Conservation (phyloP, 192 early-diverging fungal genomes). For the Coemansia sp. region DNA sequence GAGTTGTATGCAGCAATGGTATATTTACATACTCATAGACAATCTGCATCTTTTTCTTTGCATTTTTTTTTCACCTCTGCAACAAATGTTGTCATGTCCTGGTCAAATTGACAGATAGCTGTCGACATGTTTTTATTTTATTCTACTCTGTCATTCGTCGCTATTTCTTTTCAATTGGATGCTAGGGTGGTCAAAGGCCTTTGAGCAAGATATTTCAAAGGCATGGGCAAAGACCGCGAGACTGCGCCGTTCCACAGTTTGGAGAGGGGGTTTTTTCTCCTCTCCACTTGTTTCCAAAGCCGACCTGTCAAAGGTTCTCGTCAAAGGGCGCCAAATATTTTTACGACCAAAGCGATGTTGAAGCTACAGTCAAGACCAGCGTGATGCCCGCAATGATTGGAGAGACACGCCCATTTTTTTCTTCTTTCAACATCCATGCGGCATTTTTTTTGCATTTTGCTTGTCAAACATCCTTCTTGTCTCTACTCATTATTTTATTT, state of each 20-base stretch:
- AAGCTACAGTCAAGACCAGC: not conserved
- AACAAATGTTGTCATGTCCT: not conserved
- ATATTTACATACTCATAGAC: conserved; percentile 7
- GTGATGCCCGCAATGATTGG: not conserved
- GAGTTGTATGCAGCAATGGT: conserved; percentile 15
- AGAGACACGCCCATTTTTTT: not conserved
- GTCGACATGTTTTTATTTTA: not conserved
- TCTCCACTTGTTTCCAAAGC: too few relatives aligned
- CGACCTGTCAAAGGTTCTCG: too few relatives aligned
- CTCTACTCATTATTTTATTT: not conserved
- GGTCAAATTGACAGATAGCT: not conserved
- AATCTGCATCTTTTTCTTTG: not conserved
- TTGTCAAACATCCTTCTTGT: not conserved
- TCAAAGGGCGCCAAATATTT: too few relatives aligned
- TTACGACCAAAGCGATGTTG: not conserved
- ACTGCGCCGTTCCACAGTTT: not conserved
- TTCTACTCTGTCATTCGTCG: not conserved
- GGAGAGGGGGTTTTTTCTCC: too few relatives aligned
- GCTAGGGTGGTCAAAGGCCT: not conserved
- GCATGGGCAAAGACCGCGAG: not conserved
- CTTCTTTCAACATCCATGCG: not conserved
- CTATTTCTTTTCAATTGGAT: not conserved
- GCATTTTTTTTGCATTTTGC: not conserved
- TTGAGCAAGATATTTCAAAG: not conserved
- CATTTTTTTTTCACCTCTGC: not conserved